phyloP scores from a whole-genome alignment of 169 alveolate genomes.

The Plasmodium vivax region DNA sequence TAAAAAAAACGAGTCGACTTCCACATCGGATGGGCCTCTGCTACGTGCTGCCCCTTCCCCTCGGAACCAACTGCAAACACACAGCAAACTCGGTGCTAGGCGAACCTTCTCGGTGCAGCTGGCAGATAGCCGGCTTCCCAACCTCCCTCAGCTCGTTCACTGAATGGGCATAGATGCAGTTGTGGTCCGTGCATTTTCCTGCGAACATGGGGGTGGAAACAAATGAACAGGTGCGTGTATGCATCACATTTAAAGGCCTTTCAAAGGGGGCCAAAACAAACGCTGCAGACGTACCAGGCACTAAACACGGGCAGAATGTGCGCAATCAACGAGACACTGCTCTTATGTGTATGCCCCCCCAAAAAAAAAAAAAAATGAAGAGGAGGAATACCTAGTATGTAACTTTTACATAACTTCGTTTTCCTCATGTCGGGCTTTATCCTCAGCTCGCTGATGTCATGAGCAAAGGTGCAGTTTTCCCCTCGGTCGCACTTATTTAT shows the following conservation, averaged over 20 bases:
- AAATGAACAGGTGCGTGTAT: not conserved
- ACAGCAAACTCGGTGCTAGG: not conserved
- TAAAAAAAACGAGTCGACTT: not conserved
- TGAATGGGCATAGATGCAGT: constrained; percentile 61
- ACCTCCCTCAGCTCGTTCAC: constrained; percentile 66
- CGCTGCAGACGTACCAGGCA: not conserved
- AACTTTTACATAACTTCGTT: constrained; percentile 57
- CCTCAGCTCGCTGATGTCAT: constrained; percentile 52
- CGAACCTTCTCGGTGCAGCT: constrained; percentile 60
- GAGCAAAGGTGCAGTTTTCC: constrained; percentile 62
- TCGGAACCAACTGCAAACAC: not conserved
- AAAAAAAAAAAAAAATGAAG: not conserved
- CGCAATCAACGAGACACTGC: not conserved
- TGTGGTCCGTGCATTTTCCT: constrained; percentile 53
- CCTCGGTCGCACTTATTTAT: constrained; percentile 64
- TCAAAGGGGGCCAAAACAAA: not conserved
- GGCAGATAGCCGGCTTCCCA: constrained; percentile 60
- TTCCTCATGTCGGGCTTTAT: constrained; percentile 68
- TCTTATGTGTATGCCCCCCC: not conserved
- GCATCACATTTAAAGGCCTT: not conserved
- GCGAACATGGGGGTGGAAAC: not conserved
- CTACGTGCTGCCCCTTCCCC: not conserved
- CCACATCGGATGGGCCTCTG: not conserved
- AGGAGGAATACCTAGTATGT: constrained; percentile 35
- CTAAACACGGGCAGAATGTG: no score